Percentiles rank a stretch among this genome's conserved stretches.
phyloP scores from a whole-genome alignment of 441 rosid genomes.

The Macaranga tanarius region DNA sequence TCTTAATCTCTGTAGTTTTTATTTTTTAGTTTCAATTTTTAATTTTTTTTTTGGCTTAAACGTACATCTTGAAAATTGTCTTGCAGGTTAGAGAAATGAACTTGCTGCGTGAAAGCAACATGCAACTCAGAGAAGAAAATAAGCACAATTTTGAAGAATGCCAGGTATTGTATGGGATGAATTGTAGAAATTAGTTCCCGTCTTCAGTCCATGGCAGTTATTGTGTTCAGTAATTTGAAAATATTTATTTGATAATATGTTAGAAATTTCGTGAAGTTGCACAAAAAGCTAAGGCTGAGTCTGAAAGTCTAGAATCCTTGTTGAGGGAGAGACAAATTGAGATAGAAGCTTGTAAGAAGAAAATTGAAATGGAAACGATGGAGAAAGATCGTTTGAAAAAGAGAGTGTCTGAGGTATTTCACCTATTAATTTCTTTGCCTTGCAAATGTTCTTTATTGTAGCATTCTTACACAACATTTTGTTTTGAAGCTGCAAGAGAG shows the following conservation, averaged over 20 bases:
- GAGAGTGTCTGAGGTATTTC: conserved; percentile 76
- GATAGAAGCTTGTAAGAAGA: conserved; percentile 68
- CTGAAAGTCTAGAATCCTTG: conserved; percentile 50
- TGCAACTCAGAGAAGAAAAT: conserved; percentile 97
- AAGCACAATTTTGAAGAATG: conserved; percentile 96
- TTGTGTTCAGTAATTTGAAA: conserved; percentile 11
- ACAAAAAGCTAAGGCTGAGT: conserved; percentile 56
- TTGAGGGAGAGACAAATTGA: conserved; percentile 67
- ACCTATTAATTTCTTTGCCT: conserved; percentile 20
- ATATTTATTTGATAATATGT: conserved; percentile 17
- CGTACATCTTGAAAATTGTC: conserved; percentile 5
- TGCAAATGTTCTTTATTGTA: conserved; percentile 12
- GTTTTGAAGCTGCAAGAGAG: conserved; percentile 69
- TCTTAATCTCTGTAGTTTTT: no score
- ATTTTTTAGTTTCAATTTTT: no score
- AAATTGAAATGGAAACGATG: conserved; percentile 59
- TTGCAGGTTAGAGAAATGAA: conserved; percentile 85
- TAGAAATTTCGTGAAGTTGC: conserved; percentile 85
- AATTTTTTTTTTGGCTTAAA: background rate
- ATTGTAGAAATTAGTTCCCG: background rate
- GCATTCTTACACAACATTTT: conserved; percentile 24
- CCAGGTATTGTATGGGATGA: conserved; percentile 48
- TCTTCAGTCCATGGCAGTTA: background rate
- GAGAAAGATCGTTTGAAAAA: conserved; percentile 65
- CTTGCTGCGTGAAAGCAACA: conserved; percentile 93